Evolutionary conservation across 2,329 filamentous ascomycete species (phyloP).

Genomic region (Diaporthe australafricana): DNA sequence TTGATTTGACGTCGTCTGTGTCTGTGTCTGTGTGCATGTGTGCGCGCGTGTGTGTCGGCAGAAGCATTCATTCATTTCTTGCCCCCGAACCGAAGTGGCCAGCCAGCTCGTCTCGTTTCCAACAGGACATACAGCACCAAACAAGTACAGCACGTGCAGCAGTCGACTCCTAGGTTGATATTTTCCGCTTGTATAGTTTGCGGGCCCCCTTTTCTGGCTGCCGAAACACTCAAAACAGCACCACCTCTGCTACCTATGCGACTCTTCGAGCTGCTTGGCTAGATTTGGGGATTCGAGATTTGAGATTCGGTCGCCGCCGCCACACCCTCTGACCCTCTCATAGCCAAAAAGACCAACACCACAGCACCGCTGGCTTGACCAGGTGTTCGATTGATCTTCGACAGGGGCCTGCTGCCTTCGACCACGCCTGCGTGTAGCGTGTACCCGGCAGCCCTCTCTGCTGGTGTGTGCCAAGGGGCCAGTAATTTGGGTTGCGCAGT

Average conservation of each 20-base stretch:
- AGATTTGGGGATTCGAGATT: not conserved
- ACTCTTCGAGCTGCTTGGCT: not conserved
- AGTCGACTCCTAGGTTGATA: conserved; percentile 1
- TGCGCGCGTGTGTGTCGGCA: conserved; percentile 4
- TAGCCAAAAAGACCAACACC: not conserved
- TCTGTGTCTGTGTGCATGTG: not conserved
- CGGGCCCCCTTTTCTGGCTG: not conserved
- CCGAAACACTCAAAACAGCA: conserved; percentile 10
- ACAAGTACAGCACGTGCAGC: conserved; percentile 7
- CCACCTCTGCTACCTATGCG: not conserved
- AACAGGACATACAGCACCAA: not conserved
- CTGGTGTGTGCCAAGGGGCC: conserved; percentile 18
- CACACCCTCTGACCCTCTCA: conserved; percentile 8
- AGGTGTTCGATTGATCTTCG: conserved; percentile 23
- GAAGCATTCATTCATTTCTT: conserved; percentile 3
- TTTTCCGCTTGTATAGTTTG: conserved; percentile 1
- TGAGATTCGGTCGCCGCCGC: conserved; percentile 18
- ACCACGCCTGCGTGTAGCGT: not conserved
- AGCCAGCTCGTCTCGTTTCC: conserved; percentile 18
- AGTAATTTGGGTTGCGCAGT: conserved; percentile 23
- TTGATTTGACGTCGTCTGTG: conserved; percentile 21
- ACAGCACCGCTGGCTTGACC: conserved; percentile 6
- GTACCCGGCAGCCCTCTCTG: not conserved
- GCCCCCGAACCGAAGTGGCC: conserved; percentile 4
- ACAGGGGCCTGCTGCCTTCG: not conserved